phyloP scores from a whole-genome alignment of 331 rosid genomes.

The Dryas integrifolia region DNA sequence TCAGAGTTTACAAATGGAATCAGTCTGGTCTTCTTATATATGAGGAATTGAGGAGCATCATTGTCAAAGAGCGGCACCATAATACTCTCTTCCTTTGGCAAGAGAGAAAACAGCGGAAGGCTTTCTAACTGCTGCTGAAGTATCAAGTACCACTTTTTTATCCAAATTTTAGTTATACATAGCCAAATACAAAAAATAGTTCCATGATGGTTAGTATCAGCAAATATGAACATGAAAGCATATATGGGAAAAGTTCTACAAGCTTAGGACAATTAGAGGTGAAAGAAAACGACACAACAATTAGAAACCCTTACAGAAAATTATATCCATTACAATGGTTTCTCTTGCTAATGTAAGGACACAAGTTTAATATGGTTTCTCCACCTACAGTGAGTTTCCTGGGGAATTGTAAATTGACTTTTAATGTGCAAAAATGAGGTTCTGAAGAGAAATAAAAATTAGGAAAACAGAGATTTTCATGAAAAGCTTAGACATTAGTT shows the following conservation, averaged over 20 bases:
- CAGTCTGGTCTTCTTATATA: not conserved
- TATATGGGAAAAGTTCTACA: not conserved
- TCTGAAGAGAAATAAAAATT: not conserved
- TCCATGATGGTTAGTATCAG: not conserved
- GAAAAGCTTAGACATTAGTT: not conserved
- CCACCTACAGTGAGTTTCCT: not conserved
- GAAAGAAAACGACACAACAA: not conserved
- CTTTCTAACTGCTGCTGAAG: slow-evolving; percentile 7
- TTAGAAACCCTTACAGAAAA: not conserved
- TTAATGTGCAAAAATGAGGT: not conserved
- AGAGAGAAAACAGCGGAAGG: not conserved
- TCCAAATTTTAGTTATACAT: slow-evolving; percentile 4
- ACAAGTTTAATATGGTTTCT: not conserved
- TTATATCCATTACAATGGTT: not conserved
- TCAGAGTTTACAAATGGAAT: not conserved
- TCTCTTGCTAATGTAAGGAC: not conserved
- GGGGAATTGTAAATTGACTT: not conserved
- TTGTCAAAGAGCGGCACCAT: not conserved
- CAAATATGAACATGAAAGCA: not conserved
- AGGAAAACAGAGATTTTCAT: not conserved
- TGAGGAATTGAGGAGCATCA: not conserved
- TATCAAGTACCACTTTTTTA: not conserved
- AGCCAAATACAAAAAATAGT: not conserved
- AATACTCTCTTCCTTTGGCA: not conserved
- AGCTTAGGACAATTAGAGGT: not conserved